Conservation (phyloP, 106 monocot genomes). For the Phalaenopsis aphrodite region DNA sequence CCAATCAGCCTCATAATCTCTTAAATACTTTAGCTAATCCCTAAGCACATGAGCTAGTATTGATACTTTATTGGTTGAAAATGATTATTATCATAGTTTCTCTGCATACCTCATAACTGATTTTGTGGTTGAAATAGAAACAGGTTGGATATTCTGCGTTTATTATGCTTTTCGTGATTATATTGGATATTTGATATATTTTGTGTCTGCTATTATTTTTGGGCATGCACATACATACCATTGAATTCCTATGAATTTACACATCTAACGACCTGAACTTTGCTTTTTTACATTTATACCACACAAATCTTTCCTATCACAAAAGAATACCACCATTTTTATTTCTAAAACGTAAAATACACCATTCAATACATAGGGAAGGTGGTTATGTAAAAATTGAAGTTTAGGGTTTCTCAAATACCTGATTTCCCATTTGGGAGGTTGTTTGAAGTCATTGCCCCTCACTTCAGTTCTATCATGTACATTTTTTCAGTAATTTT, state of each 20-base stretch:
- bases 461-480: neutral
- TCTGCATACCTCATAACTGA: neutral
- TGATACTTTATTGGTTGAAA: neutral
- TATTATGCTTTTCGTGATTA: neutral
- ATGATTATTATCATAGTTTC: neutral
- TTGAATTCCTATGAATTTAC: no score
- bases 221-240: no score
- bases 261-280: no score
- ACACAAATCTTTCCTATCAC: no score
- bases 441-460: neutral
- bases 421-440: neutral
- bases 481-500: neutral
- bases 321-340: no score
- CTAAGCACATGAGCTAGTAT: neutral
- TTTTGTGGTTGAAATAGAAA: neutral
- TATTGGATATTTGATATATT: neutral
- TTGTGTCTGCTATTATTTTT: neutral
- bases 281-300: no score
- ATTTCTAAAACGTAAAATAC: no score
- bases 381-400: no score
- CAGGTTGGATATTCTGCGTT: neutral
- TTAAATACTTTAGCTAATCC: neutral
- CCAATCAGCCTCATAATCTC: neutral
- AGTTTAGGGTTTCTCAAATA: neutral
- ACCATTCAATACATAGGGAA: no score